Base-by-base conservation (phyloP, 257 asterid genomes). In the Scutellaria galericulata region DNA sequence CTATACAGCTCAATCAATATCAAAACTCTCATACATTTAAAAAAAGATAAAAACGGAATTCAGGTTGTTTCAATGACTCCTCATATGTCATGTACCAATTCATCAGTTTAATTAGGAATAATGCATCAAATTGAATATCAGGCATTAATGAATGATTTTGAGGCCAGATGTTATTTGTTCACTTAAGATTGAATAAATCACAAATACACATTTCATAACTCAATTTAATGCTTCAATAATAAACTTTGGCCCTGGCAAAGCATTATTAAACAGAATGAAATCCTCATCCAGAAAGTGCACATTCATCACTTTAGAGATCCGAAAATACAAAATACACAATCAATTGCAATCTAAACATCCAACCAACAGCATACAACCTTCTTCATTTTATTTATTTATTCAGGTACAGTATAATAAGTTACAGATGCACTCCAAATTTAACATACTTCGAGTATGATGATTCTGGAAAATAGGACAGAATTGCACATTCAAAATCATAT, bases 51-150 rank as follows among this genome's bases (percentile, higher is more conserved):
- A 37, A 9, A 27, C 46, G 20, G n/a, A 7, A 48, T 27, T 20
- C 14, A 72, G 63, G 39, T 31, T 12, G 45, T 13, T 11, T 14
- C 48, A 15, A 45, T 52, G 37, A 31, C 37, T 31, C 37, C 70
- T 51, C 63, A 53, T 55, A 31, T 45, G 15, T 47, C 62, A 73
- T 1, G 27, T 24, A 63, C 55, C 9, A 47, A 64, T 13, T 18
- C 9, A 10, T 50, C 47, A 56, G 57, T 54, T 65, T 70, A 13
- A 66, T 51, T 45, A 22, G 72, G 22, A 18, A 70, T 13, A 42
- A 0, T 15, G 40, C 55, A 70, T 22, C 50, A 14, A 35, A 64
- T 41, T 50, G 51, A 67, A 48, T 58, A 24, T 14, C 20, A 11
- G 41, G 56, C 9, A 46, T 6, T 41, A 68, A 18, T 5, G 41